These are phyloP conservation scores for Rhizoclosmatium sp. DNA, from an alignment of 192 early-diverging fungal species.

Conservation along the genomic window DNA sequence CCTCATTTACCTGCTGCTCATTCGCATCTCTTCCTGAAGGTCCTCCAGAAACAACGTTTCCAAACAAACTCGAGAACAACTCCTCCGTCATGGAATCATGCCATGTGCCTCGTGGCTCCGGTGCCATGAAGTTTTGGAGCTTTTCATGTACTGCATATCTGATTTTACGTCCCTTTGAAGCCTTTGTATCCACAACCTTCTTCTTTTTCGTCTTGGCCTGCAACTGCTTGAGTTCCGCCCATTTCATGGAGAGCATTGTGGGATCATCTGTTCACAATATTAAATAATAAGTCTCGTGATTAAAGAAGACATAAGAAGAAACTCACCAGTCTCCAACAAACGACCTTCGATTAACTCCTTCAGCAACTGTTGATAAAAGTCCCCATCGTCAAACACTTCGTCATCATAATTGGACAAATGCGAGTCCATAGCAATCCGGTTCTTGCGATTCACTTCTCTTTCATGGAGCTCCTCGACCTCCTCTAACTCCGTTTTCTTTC, in stretches of 20 bases:
- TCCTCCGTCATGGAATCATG: constrained; percentile 94
- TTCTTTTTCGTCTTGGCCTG: constrained; percentile 71
- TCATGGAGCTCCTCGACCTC: constrained; percentile 22
- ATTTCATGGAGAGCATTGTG: constrained; percentile 79
- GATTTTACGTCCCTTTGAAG: constrained; percentile 90
- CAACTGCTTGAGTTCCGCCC: constrained; percentile 80
- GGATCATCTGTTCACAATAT: constrained; percentile 74
- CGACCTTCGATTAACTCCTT: constrained; percentile 95
- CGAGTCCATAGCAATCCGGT: constrained; percentile 51
- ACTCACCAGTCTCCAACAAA: constrained; percentile 80
- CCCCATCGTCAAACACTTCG: constrained; percentile 95
- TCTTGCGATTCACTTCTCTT: constrained; percentile 16
- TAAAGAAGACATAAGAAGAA: not conserved
- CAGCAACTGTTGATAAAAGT: constrained; percentile 93
- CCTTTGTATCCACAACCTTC: constrained; percentile 85
- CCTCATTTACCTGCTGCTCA: not conserved
- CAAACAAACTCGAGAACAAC: constrained; percentile 85
- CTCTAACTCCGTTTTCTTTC: constrained; percentile 36
- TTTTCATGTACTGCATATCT: constrained; percentile 97
- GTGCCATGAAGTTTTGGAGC: constrained; percentile 95
- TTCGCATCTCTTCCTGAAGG: not conserved
- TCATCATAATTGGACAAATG: constrained; percentile 77
- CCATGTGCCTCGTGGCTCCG: constrained; percentile 88
- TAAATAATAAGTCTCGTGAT: too few species aligned
- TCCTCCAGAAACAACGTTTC: constrained; percentile 30